These are phyloP conservation scores for Hydnomerulius pinastri DNA, from an alignment of 768 basidiomycete species.

Conservation along the genomic window DNA sequence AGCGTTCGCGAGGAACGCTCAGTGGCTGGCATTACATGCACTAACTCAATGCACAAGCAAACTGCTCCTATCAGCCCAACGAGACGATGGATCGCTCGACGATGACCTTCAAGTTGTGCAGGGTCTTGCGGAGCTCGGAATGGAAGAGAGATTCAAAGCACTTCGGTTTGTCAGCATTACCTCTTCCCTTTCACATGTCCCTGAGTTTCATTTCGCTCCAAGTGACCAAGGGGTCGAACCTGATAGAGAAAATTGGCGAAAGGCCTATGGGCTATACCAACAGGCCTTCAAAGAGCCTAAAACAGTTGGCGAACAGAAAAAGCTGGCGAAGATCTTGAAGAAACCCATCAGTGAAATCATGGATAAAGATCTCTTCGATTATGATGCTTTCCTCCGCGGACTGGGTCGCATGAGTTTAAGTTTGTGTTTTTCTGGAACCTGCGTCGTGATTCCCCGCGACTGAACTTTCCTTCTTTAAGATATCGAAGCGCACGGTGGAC, in stretches of 20 bases:
- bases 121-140: conserved; percentile 70
- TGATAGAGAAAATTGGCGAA: conserved; percentile 67
- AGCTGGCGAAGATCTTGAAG: conserved; percentile 58
- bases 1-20: conserved; percentile 54
- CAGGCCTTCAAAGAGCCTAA: conserved; percentile 66
- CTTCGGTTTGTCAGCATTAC: conserved; percentile 13
- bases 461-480: conserved; percentile 40
- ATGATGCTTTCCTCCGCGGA: conserved; percentile 72
- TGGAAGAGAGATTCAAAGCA: conserved; percentile 63
- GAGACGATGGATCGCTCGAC: conserved; percentile 36
- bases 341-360: conserved; percentile 48
- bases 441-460: conserved; percentile 3
- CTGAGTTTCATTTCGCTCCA: background rate
- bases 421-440: conserved; percentile 36
- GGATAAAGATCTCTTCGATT: conserved; percentile 64
- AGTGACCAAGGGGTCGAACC: conserved; percentile 50
- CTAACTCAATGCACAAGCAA: conserved; percentile 66
- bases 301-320: conserved; percentile 51
- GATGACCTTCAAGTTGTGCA: conserved; percentile 57
- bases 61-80: conserved; percentile 56
- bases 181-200: background rate
- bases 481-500: conserved; percentile 82
- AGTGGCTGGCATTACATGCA: conserved; percentile 76
- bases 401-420: conserved; percentile 82
- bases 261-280: conserved; percentile 57